These are phyloP conservation scores for Prunella vulgaris DNA, from an alignment of 257 asterid species.

Conservation along the genomic window DNA sequence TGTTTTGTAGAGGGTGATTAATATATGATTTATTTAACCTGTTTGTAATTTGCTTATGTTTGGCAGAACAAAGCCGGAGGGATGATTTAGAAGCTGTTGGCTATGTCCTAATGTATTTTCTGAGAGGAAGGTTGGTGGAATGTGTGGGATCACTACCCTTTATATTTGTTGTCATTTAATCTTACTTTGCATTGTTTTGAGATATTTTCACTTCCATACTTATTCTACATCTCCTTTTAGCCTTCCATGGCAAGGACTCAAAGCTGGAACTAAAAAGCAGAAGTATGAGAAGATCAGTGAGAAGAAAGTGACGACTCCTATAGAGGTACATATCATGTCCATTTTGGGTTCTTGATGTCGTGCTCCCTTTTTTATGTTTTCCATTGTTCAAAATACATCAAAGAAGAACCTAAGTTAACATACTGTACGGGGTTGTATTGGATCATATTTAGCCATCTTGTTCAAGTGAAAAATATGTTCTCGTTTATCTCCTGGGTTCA, in stretches of 20 bases:
- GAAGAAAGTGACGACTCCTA: constrained; percentile 84
- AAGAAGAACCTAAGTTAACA: not conserved
- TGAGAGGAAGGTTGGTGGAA: constrained; percentile 93
- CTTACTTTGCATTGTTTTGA: constrained; percentile 10
- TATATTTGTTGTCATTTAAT: constrained; percentile 1
- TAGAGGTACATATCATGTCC: constrained; percentile 56
- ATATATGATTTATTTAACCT: not conserved
- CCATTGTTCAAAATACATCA: not conserved
- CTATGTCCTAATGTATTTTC: constrained; percentile 91
- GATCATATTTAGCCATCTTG: not conserved
- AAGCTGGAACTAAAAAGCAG: constrained; percentile 95
- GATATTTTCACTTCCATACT: constrained; percentile 11
- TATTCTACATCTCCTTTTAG: constrained; percentile 33
- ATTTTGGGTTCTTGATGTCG: constrained; percentile 11
- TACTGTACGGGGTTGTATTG: not conserved
- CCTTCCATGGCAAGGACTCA: constrained; percentile 97
- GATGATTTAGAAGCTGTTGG: constrained; percentile 97
- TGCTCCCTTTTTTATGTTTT: not conserved
- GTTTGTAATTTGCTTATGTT: constrained; percentile 18
- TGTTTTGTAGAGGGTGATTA: constrained; percentile 12
- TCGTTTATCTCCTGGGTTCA: not conserved
- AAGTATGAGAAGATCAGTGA: constrained; percentile 91
- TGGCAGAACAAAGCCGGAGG: constrained; percentile 91
- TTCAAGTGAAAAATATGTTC: not conserved
- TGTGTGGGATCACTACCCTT: constrained; percentile 16